These are phyloP conservation scores for Elsinoe necatrix DNA, from an alignment of 2,329 filamentous ascomycete genomes.

Conservation along the genomic window DNA sequence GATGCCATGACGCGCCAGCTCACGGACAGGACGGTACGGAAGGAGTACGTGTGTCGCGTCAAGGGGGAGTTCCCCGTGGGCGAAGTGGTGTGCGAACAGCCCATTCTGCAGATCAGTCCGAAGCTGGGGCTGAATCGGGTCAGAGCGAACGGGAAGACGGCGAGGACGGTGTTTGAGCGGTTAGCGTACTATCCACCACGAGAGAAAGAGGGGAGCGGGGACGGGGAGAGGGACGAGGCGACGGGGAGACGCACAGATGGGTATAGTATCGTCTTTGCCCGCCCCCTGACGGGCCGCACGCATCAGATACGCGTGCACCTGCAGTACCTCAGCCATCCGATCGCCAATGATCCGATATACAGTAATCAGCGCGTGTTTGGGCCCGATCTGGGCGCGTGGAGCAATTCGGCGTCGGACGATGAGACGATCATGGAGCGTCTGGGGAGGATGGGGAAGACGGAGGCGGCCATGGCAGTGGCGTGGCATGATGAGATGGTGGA, in stretches of 20 bases:
- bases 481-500: constrained; percentile 94
- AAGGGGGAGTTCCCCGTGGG: constrained; percentile 86
- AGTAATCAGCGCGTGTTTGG: constrained; percentile 92
- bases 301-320: constrained; percentile 93
- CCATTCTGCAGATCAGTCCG: constrained; percentile 86
- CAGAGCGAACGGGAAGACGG: constrained; percentile 83
- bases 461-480: constrained; percentile 79
- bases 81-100: constrained; percentile 85
- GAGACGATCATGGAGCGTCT: constrained; percentile 83
- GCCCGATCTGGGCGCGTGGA: constrained; percentile 59
- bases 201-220: constrained; percentile 21
- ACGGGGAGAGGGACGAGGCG: constrained; percentile 20
- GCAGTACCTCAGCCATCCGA: constrained; percentile 88
- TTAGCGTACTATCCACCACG: constrained; percentile 77
- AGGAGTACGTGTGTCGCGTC: constrained; percentile 90
- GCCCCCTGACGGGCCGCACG: constrained; percentile 86
- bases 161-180: constrained; percentile 82
- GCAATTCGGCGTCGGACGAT: constrained; percentile 64
- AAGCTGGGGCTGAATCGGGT: constrained; percentile 91
- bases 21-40: constrained; percentile 70
- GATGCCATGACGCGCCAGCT: constrained; percentile 71
- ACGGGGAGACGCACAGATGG: constrained; percentile 48
- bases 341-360: constrained; percentile 96
- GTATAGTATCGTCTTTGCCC: constrained; percentile 90
- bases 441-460: constrained; percentile 85